Evolutionary conservation across 352 stramenopile species (phyloP), one percentile per base, ranked within the genome.

Genomic region (Phytophthora aleatoria): DNA sequence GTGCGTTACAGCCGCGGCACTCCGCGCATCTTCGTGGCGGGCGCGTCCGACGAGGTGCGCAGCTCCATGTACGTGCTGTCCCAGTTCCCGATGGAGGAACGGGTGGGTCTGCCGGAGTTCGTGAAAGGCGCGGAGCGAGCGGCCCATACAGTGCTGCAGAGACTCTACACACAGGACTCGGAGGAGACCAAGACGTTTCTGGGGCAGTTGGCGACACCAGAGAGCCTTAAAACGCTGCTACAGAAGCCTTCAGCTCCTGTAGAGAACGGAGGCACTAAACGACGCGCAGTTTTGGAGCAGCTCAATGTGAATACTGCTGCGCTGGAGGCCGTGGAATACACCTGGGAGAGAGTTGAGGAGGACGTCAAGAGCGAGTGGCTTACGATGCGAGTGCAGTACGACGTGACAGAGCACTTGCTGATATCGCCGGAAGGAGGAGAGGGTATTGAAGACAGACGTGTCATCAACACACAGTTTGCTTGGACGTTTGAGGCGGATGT

Each of bases 401-500:
- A 87, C 13, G 68, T 81, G 2, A 84, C 71, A 0, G 81, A 87
- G 42, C 77, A 87, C 49, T 52, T 87, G 33, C 36, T 73, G 24
- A 12, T 77, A 0, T 51, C 16, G 8, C 44, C 58, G 1, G 48
- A 58, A 13, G 60, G 62, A 1, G 58, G 59, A 57, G 15, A 64
- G 2, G 55, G 57, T 6, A 84, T 89, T 43, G 68, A 83, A 13
- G 77, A 86, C 57, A 64, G 67, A 58, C 65, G 67, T 43, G 77
- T 54, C 1, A 71, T 85, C 9, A 75, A 87, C 41, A 86, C 76
- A 49, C 43, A 57, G 31, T 87, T 89, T 58, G 48, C 35, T 49
- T 89, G 80, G 80, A 83, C 76, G 8, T 89, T 89, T 39, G 77
- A 85, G 61, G 71, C 77, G 3, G 73, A 81, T 39, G 77, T 90